These are phyloP conservation scores for Paspalum vaginatum DNA, from an alignment of 176 grass and related monocot genomes.

Conservation along the genomic window DNA sequence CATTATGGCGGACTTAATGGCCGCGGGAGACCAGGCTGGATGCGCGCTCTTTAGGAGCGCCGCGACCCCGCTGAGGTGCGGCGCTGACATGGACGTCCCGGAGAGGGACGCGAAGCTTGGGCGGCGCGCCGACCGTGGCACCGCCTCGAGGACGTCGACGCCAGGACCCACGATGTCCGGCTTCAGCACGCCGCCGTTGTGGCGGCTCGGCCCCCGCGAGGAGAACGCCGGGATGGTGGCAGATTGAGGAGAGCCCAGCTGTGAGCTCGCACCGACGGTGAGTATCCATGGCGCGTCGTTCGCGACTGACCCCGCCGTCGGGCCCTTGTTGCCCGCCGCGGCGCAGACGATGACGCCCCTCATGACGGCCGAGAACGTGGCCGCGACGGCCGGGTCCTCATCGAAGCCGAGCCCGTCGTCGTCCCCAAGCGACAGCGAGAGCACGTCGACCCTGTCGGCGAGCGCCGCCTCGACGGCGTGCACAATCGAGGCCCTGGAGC, in stretches of 20 bases:
- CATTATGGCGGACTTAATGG: slow-evolving; percentile 87
- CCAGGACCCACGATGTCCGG: slow-evolving; percentile 74
- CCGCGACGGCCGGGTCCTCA: slow-evolving; percentile 45
- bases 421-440: slow-evolving; percentile 65
- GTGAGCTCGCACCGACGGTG: slow-evolving; percentile 50
- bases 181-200: slow-evolving; percentile 59
- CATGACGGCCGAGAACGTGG: slow-evolving; percentile 40
- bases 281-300: slow-evolving; percentile 89
- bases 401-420: slow-evolving; percentile 28
- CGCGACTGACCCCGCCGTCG: slow-evolving; percentile 17
- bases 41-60: slow-evolving; percentile 62
- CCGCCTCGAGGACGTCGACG: slow-evolving; percentile 52
- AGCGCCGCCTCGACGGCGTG: slow-evolving; percentile 53
- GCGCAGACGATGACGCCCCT: slow-evolving; percentile 66
- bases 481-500: slow-evolving; percentile 7
- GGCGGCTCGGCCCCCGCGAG: slow-evolving; percentile 59
- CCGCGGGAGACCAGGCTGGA: slow-evolving; percentile 73
- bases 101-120: slow-evolving; percentile 49
- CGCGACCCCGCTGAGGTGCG: slow-evolving; percentile 73
- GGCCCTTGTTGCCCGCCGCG: slow-evolving; percentile 58
- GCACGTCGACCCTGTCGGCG: slow-evolving; percentile 69
- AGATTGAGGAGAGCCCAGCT: background rate
- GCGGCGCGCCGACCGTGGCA: slow-evolving; percentile 29
- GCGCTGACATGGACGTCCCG: slow-evolving; percentile 84
- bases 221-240: slow-evolving; percentile 54